phyloP scores from a whole-genome alignment of 176 grass and related monocot genomes.

The Themeda triandra region DNA sequence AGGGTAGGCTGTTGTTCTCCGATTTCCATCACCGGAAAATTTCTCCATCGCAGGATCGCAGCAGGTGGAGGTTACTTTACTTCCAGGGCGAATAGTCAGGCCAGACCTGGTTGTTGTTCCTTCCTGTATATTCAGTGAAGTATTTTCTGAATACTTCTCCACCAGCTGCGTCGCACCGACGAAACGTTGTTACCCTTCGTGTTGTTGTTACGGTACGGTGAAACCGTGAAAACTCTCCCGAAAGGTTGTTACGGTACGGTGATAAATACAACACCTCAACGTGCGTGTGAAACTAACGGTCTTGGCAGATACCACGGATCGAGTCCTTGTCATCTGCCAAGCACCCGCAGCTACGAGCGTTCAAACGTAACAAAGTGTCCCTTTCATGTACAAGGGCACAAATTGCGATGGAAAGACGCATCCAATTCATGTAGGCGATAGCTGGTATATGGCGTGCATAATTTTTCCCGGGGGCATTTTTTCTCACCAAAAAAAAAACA shows the following conservation, averaged over 20 bases:
- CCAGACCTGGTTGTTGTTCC: too few species aligned
- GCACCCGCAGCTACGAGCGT: background rate
- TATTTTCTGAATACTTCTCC: too few species aligned
- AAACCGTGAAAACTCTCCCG: background rate
- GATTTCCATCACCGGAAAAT: background rate
- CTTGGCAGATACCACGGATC: background rate
- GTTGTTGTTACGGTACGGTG: background rate
- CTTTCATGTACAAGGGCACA: background rate
- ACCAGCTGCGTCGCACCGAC: too few species aligned
- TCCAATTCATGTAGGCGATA: background rate
- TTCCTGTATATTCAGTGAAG: too few species aligned
- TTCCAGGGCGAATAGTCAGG: background rate
- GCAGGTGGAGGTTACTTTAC: background rate
- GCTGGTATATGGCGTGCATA: background rate
- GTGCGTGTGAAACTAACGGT: background rate
- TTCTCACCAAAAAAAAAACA: too few species aligned
- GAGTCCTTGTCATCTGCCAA: background rate
- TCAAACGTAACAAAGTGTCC: background rate
- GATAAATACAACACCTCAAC: background rate
- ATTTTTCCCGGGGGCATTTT: too few species aligned
- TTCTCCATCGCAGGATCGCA: background rate
- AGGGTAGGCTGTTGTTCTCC: background rate
- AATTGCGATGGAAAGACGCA: background rate
- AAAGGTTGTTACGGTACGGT: constrained; percentile 13
- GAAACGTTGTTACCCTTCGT: too few species aligned